Evolutionary conservation across 805 yeast species (phyloP).

Genomic region (Blastobotrys mokoenaii): DNA sequence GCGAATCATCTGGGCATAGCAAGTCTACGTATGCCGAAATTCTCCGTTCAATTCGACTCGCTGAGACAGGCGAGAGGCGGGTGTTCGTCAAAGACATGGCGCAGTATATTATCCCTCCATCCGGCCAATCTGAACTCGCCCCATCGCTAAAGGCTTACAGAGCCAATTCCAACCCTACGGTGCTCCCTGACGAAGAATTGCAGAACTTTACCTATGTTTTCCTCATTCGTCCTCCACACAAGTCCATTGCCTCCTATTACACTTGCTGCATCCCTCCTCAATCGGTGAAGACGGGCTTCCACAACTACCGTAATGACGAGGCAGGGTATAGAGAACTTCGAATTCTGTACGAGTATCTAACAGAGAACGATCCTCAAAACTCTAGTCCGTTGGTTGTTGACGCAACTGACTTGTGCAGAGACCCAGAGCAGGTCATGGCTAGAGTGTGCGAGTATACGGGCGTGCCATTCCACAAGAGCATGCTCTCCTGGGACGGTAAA

Average conservation of each 20-base stretch:
- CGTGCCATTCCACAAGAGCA: slow-evolving; percentile 13
- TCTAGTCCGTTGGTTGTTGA: slow-evolving; percentile 17
- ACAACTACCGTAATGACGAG: slow-evolving; percentile 17
- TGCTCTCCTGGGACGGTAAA: slow-evolving; percentile 20
- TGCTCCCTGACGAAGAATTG: slow-evolving; percentile 15
- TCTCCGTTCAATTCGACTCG: slow-evolving; percentile 6
- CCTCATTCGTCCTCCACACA: slow-evolving; percentile 21
- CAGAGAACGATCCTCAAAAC: neutral
- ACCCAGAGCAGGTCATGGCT: slow-evolving; percentile 16
- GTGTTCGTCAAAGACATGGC: slow-evolving; percentile 23
- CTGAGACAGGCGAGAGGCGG: slow-evolving; percentile 6
- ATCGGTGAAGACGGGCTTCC: slow-evolving; percentile 19
- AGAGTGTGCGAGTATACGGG: slow-evolving; percentile 14
- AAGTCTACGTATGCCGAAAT: slow-evolving; percentile 15
- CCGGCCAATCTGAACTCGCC: slow-evolving; percentile 7
- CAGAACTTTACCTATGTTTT: slow-evolving; percentile 16
- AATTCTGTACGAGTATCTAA: slow-evolving; percentile 14
- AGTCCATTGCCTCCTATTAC: slow-evolving; percentile 21
- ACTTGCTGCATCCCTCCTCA: slow-evolving; percentile 21
- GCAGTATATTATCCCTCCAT: slow-evolving; percentile 22
- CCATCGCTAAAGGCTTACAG: slow-evolving; percentile 4
- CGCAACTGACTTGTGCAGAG: slow-evolving; percentile 14
- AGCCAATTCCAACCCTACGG: slow-evolving; percentile 15
- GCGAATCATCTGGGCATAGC: slow-evolving; percentile 7
- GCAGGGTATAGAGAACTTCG: slow-evolving; percentile 21